phyloP scores from a whole-genome alignment of 2,329 filamentous ascomycete genomes.

The Pseudogymnoascus sp. region DNA sequence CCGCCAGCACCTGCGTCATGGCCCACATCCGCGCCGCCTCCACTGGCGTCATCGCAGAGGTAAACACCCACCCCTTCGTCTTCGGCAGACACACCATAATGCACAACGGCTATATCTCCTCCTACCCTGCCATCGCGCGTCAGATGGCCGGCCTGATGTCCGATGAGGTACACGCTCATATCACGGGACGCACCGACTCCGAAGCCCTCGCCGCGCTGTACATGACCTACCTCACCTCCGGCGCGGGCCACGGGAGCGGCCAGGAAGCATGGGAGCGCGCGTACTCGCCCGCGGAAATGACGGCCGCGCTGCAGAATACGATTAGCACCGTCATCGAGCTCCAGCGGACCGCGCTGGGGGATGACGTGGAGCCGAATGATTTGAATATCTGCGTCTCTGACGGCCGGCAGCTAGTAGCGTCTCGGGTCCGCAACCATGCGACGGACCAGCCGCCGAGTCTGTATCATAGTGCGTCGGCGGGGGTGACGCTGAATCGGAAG shows the following conservation, averaged over 20 bases:
- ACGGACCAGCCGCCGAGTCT: constrained; percentile 44
- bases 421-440: constrained; percentile 45
- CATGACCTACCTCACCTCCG: constrained; percentile 24
- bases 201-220: constrained; percentile 43
- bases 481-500: constrained; percentile 45
- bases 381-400: constrained; percentile 48
- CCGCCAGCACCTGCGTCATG: constrained; percentile 41
- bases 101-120: constrained; percentile 47
- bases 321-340: constrained; percentile 38
- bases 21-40: constrained; percentile 47
- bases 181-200: constrained; percentile 45
- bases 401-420: constrained; percentile 41
- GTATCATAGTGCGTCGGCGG: constrained; percentile 44
- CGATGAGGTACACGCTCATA: constrained; percentile 40
- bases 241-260: constrained; percentile 19
- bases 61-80: constrained; percentile 49
- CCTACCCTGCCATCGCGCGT: constrained; percentile 40
- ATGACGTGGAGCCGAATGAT: constrained; percentile 37
- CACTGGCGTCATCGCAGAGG: constrained; percentile 38
- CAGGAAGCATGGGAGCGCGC: constrained; percentile 33
- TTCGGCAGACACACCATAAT: constrained; percentile 48
- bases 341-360: constrained; percentile 35
- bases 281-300: constrained; percentile 38
- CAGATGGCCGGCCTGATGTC: constrained; percentile 38
- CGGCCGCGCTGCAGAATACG: constrained; percentile 34